These are phyloP conservation scores for Mycosphaerella sp. DNA, from an alignment of 2,329 filamentous ascomycete genomes.

Conservation along the genomic window DNA sequence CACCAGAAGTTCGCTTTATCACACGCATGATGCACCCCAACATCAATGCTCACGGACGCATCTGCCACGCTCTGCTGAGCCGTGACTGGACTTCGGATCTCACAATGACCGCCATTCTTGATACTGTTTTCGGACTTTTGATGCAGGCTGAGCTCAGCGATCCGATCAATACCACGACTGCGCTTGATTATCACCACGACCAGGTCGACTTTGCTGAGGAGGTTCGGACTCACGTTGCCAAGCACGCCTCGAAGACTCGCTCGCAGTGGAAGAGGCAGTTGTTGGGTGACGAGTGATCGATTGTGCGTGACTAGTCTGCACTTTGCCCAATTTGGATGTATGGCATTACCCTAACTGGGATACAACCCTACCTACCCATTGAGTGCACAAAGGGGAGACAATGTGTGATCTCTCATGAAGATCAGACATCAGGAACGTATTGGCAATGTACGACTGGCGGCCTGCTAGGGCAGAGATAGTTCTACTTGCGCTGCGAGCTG, in stretches of 20 bases:
- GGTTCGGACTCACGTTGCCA: conserved; percentile 27
- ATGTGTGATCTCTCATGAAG: too few species aligned
- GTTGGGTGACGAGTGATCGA: not conserved
- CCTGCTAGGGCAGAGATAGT: too few species aligned
- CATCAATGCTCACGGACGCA: conserved; percentile 35
- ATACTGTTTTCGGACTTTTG: conserved; percentile 34
- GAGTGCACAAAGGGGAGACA: too few species aligned
- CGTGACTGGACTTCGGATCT: conserved; percentile 37
- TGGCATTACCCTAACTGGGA: too few species aligned
- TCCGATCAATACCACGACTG: conserved; percentile 32
- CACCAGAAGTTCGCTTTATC: conserved; percentile 35
- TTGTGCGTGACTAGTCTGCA: too few species aligned
- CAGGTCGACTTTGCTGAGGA: conserved; percentile 33
- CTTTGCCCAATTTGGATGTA: too few species aligned
- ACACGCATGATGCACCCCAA: conserved; percentile 38
- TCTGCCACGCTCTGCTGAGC: conserved; percentile 34
- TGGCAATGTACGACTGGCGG: too few species aligned
- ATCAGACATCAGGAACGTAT: too few species aligned
- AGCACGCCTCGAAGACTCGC: conserved; percentile 31
- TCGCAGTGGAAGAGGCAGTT: conserved; percentile 28
- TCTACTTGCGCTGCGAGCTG: too few species aligned
- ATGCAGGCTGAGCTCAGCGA: conserved; percentile 33
- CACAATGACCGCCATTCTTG: conserved; percentile 31
- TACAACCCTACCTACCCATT: too few species aligned
- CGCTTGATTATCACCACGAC: conserved; percentile 33